Evolutionary conservation across 2,329 filamentous ascomycete species (phyloP).

Genomic region (Ceratocystiopsis brevicomis): DNA sequence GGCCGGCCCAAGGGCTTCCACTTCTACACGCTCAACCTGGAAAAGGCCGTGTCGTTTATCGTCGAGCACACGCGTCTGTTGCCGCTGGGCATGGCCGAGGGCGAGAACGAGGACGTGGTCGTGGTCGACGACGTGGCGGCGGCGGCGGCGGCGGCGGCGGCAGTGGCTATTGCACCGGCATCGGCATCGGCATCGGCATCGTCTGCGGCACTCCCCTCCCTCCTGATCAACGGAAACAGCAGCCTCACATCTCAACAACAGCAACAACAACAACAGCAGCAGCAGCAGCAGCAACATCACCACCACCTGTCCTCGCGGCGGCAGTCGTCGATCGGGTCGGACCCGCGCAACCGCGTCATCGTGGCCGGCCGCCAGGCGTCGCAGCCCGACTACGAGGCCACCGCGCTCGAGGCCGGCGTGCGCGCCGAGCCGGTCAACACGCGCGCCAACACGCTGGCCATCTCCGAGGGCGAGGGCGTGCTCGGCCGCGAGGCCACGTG

Average conservation of each 20-base stretch:
- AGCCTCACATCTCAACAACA: too few species aligned
- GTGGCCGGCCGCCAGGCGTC: conserved; percentile 44
- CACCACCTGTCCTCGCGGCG: conserved; percentile 30
- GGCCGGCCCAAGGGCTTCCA: conserved; percentile 62
- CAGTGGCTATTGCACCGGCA: conserved; percentile 1
- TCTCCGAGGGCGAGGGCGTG: conserved; percentile 80
- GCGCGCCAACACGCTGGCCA: conserved; percentile 70
- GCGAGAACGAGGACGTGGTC: conserved; percentile 31
- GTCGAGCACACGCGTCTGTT: conserved; percentile 75
- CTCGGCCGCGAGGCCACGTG: conserved; percentile 89
- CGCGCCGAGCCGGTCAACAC: conserved; percentile 55
- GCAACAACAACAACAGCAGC: too few species aligned
- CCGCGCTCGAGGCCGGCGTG: conserved; percentile 59
- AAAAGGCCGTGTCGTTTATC: conserved; percentile 90
- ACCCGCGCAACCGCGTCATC: conserved; percentile 75
- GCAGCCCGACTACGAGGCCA: conserved; percentile 48
- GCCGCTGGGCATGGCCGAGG: conserved; percentile 29
- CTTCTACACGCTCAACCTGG: conserved; percentile 91
- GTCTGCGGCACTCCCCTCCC: too few species aligned
- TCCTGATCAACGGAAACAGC: too few species aligned
- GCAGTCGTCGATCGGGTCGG: conserved; percentile 62
- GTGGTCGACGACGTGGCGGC: conserved; percentile 28
- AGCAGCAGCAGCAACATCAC: too few species aligned
- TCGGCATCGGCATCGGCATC: too few species aligned
- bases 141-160: conserved; percentile 14